These are phyloP conservation scores for Magnolia changhungtana DNA, from an alignment of 164 flowering plant genomes.

Conservation along the genomic window DNA sequence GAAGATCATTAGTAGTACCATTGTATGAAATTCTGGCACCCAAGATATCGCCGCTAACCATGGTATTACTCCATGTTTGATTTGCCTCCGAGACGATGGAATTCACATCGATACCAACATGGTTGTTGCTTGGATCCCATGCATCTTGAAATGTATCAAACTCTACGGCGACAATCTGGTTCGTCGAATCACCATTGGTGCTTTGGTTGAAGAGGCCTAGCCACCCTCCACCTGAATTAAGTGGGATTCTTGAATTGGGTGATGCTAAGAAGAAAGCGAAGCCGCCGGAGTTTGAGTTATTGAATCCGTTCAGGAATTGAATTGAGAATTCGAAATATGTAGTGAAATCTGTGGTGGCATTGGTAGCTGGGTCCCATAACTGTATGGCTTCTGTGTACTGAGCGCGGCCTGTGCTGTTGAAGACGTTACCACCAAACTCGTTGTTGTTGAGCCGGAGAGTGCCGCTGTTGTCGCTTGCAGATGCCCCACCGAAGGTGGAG, in stretches of 20 bases:
- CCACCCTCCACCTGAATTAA: constrained; percentile 15
- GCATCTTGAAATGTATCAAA: constrained; percentile 31
- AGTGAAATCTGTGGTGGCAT: constrained; percentile 8
- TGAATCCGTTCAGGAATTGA: not conserved
- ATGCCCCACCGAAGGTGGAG: constrained; percentile 4
- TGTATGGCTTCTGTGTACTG: constrained; percentile 2
- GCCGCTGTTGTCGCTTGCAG: too few species aligned
- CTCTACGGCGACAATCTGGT: constrained; percentile 35
- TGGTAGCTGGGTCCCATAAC: constrained; percentile 16
- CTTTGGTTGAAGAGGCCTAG: constrained; percentile 26
- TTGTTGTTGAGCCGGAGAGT: constrained; percentile 21
- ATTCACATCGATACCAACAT: constrained; percentile 42
- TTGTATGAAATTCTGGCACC: constrained; percentile 33
- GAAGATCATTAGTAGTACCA: constrained; percentile 23
- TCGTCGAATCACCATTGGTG: constrained; percentile 8
- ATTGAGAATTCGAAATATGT: constrained; percentile 29
- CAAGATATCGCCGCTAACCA: constrained; percentile 6
- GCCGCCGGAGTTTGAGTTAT: constrained; percentile 39
- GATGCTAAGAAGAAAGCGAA: constrained; percentile 54
- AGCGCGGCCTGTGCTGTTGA: constrained; percentile 3
- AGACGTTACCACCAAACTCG: constrained; percentile 9
- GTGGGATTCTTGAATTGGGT: constrained; percentile 6
- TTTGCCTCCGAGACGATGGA: constrained; percentile 22
- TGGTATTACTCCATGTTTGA: constrained; percentile 21
- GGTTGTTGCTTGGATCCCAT: constrained; percentile 37